Evolutionary conservation across 768 basidiomycete species (phyloP).

Genomic region (Amanita pseudoporphyria): DNA sequence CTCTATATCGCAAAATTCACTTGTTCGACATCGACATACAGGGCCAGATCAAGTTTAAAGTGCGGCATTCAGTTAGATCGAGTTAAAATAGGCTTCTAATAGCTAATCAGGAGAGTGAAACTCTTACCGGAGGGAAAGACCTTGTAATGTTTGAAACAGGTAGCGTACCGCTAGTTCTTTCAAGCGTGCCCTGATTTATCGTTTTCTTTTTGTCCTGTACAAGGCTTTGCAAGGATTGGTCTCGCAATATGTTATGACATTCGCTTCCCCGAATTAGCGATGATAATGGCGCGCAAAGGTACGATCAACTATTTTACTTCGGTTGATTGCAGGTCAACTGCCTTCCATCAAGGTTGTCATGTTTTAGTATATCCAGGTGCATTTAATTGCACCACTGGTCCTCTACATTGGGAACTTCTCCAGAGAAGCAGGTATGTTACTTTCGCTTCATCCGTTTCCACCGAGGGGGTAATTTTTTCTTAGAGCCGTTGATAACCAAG

Average conservation of each 20-base stretch:
- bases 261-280: conserved; percentile 88
- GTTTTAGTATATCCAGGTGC: conserved; percentile 89
- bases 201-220: not conserved
- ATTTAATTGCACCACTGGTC: conserved; percentile 94
- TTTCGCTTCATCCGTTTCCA: not conserved
- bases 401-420: conserved; percentile 91
- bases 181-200: not conserved
- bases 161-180: conserved; percentile 17
- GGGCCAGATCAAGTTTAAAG: conserved; percentile 86
- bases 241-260: conserved; percentile 96
- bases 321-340: not conserved
- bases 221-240: conserved; percentile 96
- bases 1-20: conserved; percentile 89
- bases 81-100: not conserved
- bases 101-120: conserved; percentile 70
- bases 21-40: conserved; percentile 97
- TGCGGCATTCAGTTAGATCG: conserved; percentile 13
- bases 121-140: conserved; percentile 64
- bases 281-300: conserved; percentile 85
- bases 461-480: not conserved
- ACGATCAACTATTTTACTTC: conserved; percentile 7
- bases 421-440: conserved; percentile 65
- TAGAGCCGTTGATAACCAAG: conserved; percentile 93
- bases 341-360: conserved; percentile 53
- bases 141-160: conserved; percentile 85